Conservation (phyloP, 148 eudicot genomes). For the Dysphania ambrosioides region DNA sequence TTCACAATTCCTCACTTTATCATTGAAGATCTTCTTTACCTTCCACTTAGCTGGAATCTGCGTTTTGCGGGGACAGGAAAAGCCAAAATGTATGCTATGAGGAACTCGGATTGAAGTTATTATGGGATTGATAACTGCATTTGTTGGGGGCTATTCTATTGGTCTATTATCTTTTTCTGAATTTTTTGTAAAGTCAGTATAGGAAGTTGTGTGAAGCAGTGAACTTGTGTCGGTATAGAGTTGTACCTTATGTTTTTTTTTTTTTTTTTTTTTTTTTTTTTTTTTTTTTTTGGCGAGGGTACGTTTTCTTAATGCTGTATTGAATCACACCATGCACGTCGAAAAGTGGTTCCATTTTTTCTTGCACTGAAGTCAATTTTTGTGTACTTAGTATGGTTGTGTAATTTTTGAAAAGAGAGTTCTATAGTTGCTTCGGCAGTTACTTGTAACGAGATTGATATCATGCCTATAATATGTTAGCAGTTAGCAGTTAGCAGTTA, state of each 20-base stretch:
- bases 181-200: conserved; percentile 28
- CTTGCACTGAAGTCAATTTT: too few relatives aligned
- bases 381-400: too few relatives aligned
- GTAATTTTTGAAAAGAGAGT: too few relatives aligned
- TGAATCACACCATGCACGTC: too few relatives aligned
- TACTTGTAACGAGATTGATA: too few relatives aligned
- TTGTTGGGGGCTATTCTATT: conserved; percentile 5
- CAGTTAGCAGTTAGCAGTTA: too few relatives aligned
- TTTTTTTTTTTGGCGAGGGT: too few relatives aligned
- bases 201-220: conserved; percentile 25
- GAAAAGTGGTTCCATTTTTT: too few relatives aligned
- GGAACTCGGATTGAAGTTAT: conserved; percentile 4
- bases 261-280: too few relatives aligned
- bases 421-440: too few relatives aligned
- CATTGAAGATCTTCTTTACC: conserved; percentile 6
- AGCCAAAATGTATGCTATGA: conserved; percentile 14
- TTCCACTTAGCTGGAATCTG: conserved; percentile 14
- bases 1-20: conserved; percentile 3
- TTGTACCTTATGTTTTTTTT: conserved; percentile 3
- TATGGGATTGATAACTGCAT: conserved; percentile 3
- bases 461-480: too few relatives aligned
- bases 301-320: too few relatives aligned
- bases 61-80: not conserved
- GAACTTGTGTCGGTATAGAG: conserved; percentile 18
- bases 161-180: not conserved